A percentile compares a stretch with the other conserved stretches of the same genome.
Evolutionary conservation across 2,329 filamentous ascomycete genomes (phyloP).

Genomic region (Paecilomyces sp.): DNA sequence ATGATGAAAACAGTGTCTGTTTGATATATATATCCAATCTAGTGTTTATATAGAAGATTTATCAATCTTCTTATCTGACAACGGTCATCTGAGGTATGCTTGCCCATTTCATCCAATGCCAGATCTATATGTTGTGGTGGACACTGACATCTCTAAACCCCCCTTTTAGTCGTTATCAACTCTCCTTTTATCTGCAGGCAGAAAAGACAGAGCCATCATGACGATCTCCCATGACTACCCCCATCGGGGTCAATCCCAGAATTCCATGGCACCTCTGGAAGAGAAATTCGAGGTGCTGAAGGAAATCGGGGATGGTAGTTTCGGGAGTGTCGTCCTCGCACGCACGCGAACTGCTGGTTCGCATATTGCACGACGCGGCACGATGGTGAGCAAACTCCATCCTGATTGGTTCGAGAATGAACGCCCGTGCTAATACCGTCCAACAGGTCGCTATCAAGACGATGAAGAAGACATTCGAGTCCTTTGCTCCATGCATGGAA

Average conservation of each 20-base stretch:
- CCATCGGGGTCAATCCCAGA: constrained; percentile 56
- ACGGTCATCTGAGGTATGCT: neutral
- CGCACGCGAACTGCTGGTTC: constrained; percentile 86
- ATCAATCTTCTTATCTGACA: neutral
- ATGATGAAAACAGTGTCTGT: neutral
- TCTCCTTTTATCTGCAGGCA: constrained; percentile 33
- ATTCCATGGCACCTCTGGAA: constrained; percentile 58
- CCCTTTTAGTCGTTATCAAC: constrained; percentile 8
- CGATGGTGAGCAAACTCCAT: constrained; percentile 61
- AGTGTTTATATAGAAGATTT: constrained; percentile 4
- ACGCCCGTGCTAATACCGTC: constrained; percentile 9
- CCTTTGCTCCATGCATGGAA: constrained; percentile 81
- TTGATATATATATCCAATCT: neutral
- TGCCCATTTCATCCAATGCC: neutral
- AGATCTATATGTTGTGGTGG: neutral
- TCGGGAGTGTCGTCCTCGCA: constrained; percentile 89
- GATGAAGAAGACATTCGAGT: constrained; percentile 99
- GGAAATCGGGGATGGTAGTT: constrained; percentile 97
- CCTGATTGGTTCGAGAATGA: constrained; percentile 1
- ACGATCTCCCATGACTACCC: constrained; percentile 68
- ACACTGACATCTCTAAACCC: neutral
- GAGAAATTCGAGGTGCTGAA: constrained; percentile 96
- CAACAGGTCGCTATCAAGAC: constrained; percentile 93
- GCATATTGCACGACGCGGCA: constrained; percentile 79
- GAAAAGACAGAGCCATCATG: constrained; percentile 51